Conservation (phyloP, 371 early-diverging fungal species). For the Apophysomyces variabilis region DNA sequence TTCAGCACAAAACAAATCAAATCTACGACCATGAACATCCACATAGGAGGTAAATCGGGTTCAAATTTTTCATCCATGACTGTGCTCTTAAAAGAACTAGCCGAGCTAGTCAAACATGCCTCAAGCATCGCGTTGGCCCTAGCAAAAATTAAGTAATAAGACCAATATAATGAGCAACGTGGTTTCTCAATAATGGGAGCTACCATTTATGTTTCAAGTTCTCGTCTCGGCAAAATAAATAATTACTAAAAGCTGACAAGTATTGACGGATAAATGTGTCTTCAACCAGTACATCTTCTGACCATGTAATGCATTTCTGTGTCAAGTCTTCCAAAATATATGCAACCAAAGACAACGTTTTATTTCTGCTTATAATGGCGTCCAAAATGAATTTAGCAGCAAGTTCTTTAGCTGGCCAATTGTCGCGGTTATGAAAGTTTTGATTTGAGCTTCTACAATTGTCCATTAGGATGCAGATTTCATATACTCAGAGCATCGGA, state of each 20-base stretch:
- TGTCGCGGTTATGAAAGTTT: no score
- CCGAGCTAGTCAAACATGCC: neutral
- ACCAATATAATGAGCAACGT: neutral
- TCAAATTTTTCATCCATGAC: constrained; percentile 23
- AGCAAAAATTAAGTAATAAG: neutral
- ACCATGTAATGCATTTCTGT: neutral
- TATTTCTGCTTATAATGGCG: neutral
- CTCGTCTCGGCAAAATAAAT: neutral
- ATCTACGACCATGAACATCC: constrained; percentile 6
- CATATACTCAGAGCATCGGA: no score
- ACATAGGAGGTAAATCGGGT: constrained; percentile 15
- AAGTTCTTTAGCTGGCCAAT: no score
- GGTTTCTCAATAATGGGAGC: neutral
- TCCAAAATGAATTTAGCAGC: neutral
- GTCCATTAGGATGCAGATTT: no score
- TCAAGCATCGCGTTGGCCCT: neutral
- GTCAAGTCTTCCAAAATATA: neutral
- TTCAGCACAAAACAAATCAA: constrained; percentile 6
- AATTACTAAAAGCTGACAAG: neutral
- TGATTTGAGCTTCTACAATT: no score
- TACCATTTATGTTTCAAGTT: neutral
- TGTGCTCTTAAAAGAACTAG: neutral
- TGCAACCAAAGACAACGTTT: neutral
- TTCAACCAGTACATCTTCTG: neutral
- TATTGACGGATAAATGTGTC: neutral